Percentiles rank a stretch among this genome's conserved stretches.
Evolutionary conservation across 495 filamentous ascomycete genomes (phyloP).

Genomic region (Choiromyces venosus): DNA sequence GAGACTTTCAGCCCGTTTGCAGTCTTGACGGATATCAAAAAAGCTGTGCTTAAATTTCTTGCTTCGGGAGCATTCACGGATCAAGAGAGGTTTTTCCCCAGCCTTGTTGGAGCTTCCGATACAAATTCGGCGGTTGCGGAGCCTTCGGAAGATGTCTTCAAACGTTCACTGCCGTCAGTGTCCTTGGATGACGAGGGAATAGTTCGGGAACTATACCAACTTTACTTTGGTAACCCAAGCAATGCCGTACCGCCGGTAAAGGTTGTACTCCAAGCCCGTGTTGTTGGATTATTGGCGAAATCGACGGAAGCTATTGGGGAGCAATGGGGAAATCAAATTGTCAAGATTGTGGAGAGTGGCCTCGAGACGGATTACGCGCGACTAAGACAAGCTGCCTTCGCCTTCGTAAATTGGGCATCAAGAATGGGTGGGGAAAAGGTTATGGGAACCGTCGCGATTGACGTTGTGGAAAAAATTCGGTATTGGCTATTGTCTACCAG

Average conservation of each 20-base stretch:
- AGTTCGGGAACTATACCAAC: constrained; percentile 58
- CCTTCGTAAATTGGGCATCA: constrained; percentile 81
- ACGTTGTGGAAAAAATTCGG: constrained; percentile 63
- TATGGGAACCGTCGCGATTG: constrained; percentile 59
- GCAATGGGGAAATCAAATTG: constrained; percentile 58
- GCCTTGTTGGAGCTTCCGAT: constrained; percentile 74
- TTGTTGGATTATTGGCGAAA: constrained; percentile 69
- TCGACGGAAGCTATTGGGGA: constrained; percentile 59
- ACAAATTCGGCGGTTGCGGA: constrained; percentile 73
- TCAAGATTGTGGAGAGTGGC: constrained; percentile 63
- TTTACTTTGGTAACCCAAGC: constrained; percentile 57
- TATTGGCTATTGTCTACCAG: constrained; percentile 55
- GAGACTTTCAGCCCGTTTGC: constrained; percentile 50
- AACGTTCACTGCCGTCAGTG: constrained; percentile 58
- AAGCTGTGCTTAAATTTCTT: constrained; percentile 62
- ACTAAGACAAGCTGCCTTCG: constrained; percentile 76
- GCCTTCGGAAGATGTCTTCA: constrained; percentile 76
- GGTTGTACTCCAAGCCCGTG: constrained; percentile 65
- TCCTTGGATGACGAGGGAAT: constrained; percentile 65
- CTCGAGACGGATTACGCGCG: constrained; percentile 46
- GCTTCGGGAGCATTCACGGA: constrained; percentile 79
- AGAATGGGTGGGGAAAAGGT: constrained; percentile 60
- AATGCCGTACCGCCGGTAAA: constrained; percentile 53
- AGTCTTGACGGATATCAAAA: constrained; percentile 49
- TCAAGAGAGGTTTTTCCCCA: constrained; percentile 71